Evolutionary conservation across 2,329 filamentous ascomycete genomes (phyloP).

Genomic region (Diaporthe citri): DNA sequence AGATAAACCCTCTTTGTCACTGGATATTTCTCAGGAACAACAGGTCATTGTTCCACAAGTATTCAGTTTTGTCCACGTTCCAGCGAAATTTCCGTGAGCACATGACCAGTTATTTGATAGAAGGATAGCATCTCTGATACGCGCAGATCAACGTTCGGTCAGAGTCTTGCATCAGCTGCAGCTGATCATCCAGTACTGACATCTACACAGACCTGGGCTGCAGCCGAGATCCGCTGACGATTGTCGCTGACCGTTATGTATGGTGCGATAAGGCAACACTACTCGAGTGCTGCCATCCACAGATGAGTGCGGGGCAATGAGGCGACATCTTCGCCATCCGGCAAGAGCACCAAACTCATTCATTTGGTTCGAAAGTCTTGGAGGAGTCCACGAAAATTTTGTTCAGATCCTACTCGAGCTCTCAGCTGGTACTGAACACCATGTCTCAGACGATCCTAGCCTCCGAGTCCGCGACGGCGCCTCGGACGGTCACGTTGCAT

Average conservation of each 20-base stretch:
- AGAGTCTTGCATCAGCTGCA: background rate
- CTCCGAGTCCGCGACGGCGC: conserved; percentile 8
- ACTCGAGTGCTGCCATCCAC: background rate
- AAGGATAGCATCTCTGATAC: background rate
- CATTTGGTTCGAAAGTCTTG: no score
- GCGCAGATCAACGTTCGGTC: background rate
- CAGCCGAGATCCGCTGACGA: background rate
- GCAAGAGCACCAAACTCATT: background rate
- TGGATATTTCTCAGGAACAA: background rate
- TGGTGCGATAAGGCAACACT: background rate
- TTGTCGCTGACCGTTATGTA: background rate
- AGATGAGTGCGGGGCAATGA: background rate
- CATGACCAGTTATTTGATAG: background rate
- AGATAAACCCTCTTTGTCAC: background rate
- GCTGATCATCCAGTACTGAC: background rate
- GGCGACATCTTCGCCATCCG: background rate
- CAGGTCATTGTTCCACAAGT: background rate
- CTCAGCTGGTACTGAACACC: background rate
- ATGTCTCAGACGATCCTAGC: conserved; percentile 39
- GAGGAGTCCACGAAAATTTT: background rate
- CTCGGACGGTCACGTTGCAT: conserved; percentile 41
- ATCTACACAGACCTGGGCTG: no score
- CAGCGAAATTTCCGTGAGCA: background rate
- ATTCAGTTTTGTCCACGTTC: background rate
- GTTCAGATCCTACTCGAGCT: background rate